Base-by-base conservation (phyloP, 805 yeast genomes). In the Jamesozyma lodderae region DNA sequence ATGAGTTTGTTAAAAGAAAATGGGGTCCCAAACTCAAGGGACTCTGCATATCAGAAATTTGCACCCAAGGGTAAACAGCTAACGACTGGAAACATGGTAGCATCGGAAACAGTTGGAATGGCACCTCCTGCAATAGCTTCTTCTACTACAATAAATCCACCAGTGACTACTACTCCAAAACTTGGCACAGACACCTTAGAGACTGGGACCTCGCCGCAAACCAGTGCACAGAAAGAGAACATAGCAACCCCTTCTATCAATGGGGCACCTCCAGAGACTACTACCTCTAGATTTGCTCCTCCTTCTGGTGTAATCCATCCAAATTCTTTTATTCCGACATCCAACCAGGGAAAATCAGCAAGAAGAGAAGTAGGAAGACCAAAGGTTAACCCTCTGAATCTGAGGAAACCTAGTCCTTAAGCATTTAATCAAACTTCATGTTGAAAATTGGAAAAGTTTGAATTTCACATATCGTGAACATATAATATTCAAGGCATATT, bases 311-410 rank as follows among this genome's bases (percentile, higher is more conserved):
- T 50, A 2, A 48, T 53, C 8, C 59, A 54, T 40, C 57, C 58
- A 25, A 54, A 53, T 25, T 19, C 45, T 11, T 36, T 23, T 18
- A 17, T 41, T 15, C 35, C 41, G 13, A 33, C 42, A 7, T 41
- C 41, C 10, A 21, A 46, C 38, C 15, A 23, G 23, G 19, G 33
- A 20, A 35, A 32, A 14, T 29, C 47, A 4, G 31, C 42, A 8
- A 43, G 56, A 38, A 47, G 57, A 34, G 59, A 54, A 33, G 57
- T 57, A 1, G 62, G 62, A n/a, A 52, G 51, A 39, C 61, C 61
- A 4, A 57, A 55, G 35, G 42, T 53, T 4, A 48, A 44, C 35
- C 52, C 54, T 4, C n/a, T 44, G 10, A 35, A 46, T 21, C 23
- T 43, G 9, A 42, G 42, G 14, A 42, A 45, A 29, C 40, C 48